These are phyloP conservation scores for Penicillium bialowiezense DNA, from an alignment of 495 filamentous ascomycete genomes.

Conservation along the genomic window DNA sequence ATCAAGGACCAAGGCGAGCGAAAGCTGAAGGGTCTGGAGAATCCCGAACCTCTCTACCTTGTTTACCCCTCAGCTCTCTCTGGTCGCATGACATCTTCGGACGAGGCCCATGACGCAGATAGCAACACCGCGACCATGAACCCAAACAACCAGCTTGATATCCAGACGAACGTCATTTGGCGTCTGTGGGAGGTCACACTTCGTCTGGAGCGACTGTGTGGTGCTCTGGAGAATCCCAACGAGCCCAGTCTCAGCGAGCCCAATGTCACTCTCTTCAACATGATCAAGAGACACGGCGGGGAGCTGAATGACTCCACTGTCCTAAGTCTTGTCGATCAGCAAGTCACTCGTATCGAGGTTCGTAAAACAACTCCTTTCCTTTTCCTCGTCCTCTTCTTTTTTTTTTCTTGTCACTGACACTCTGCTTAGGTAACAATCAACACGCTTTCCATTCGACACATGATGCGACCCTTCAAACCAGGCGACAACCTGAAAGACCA, in stretches of 20 bases:
- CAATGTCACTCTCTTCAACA: slow-evolving; percentile 76
- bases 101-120: slow-evolving; percentile 37
- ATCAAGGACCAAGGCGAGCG: slow-evolving; percentile 93
- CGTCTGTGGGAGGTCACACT: slow-evolving; percentile 84
- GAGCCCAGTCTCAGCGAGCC: slow-evolving; percentile 60
- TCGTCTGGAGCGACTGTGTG: slow-evolving; percentile 88
- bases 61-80: slow-evolving; percentile 87
- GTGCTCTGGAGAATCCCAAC: slow-evolving; percentile 68
- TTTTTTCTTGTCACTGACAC: slow-evolving; percentile 12
- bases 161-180: slow-evolving; percentile 85
- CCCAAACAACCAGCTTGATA: slow-evolving; percentile 57
- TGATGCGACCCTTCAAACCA: slow-evolving; percentile 52
- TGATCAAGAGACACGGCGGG: slow-evolving; percentile 77
- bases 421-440: slow-evolving; percentile 57
- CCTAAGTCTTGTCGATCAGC: slow-evolving; percentile 85
- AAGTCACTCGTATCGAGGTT: slow-evolving; percentile 94
- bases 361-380: slow-evolving; percentile 23
- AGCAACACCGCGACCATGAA: slow-evolving; percentile 40
- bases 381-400: slow-evolving; percentile 1
- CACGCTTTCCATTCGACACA: slow-evolving; percentile 63
- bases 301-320: slow-evolving; percentile 85
- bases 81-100: slow-evolving; percentile 68
- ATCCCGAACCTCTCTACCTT: slow-evolving; percentile 91
- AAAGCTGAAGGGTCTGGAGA: slow-evolving; percentile 94
- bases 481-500: slow-evolving; percentile 46